Percentiles rank a stretch among this genome's conserved stretches.
Evolutionary conservation across 2,329 filamentous ascomycete genomes (phyloP).

Genomic region (Bimuria novae-zelandiae): DNA sequence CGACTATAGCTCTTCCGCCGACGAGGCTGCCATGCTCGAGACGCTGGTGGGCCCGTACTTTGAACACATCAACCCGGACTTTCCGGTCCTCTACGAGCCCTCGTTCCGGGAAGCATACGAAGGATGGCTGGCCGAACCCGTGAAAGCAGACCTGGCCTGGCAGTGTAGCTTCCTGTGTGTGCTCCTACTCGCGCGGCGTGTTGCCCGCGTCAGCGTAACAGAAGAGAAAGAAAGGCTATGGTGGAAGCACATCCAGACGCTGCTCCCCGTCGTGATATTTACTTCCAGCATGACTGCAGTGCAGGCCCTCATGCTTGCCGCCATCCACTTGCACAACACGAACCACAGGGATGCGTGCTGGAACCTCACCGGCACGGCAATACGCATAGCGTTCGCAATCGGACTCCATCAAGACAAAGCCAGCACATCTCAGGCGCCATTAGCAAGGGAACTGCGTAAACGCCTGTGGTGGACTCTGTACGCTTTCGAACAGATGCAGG

Average conservation of each 20-base stretch:
- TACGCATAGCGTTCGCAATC: constrained; percentile 52
- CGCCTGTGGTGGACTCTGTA: constrained; percentile 60
- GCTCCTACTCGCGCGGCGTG: constrained; percentile 46
- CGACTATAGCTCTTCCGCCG: constrained; percentile 16
- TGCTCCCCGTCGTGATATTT: constrained; percentile 50
- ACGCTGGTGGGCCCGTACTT: constrained; percentile 49
- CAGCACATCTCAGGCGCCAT: constrained; percentile 41
- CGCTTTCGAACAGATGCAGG: constrained; percentile 53
- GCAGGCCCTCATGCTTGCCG: constrained; percentile 50
- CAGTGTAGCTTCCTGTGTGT: constrained; percentile 50
- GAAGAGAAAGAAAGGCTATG: constrained; percentile 48
- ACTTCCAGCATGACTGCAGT: constrained; percentile 50
- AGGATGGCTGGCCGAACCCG: constrained; percentile 36
- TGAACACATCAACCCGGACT: constrained; percentile 50
- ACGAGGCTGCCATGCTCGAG: constrained; percentile 32
- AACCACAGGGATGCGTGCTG: constrained; percentile 51
- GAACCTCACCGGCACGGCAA: constrained; percentile 51
- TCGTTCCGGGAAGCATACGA: constrained; percentile 51
- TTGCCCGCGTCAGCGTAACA: constrained; percentile 38
- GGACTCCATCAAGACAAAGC: constrained; percentile 51
- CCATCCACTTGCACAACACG: constrained; percentile 52
- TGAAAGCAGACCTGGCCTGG: constrained; percentile 47
- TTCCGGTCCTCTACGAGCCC: constrained; percentile 50
- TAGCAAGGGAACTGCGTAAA: constrained; percentile 52
- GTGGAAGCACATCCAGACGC: constrained; percentile 49